Evolutionary conservation across 768 basidiomycete genomes (phyloP).

Genomic region (Tulasnella sp.): DNA sequence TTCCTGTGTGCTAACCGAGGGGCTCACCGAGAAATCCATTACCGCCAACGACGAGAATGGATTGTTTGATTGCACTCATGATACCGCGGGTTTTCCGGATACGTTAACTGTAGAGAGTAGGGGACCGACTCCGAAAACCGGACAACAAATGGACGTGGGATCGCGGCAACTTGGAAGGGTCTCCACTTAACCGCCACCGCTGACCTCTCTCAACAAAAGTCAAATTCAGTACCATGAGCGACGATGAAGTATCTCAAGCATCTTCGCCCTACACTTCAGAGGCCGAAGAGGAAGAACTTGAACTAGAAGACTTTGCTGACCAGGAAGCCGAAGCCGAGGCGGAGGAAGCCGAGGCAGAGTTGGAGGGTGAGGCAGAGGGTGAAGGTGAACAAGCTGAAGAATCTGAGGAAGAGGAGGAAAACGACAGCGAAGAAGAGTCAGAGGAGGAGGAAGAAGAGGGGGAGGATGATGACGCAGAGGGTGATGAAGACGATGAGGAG

Average conservation of each 20-base stretch:
- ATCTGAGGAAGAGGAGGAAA: constrained; percentile 33
- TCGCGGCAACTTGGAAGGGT: background rate
- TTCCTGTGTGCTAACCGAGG: background rate
- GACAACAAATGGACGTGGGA: constrained; percentile 13
- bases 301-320: constrained; percentile 33
- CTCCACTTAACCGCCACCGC: constrained; percentile 2
- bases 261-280: constrained; percentile 16
- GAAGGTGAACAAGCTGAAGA: constrained; percentile 28
- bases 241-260: constrained; percentile 22
- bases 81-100: background rate
- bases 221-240: constrained; percentile 10
- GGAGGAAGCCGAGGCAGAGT: constrained; percentile 31
- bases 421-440: constrained; percentile 34
- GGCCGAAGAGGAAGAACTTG: constrained; percentile 21
- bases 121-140: background rate
- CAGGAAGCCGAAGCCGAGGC: constrained; percentile 33
- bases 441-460: constrained; percentile 34
- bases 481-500: constrained; percentile 31
- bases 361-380: constrained; percentile 19
- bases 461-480: constrained; percentile 30
- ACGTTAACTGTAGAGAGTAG: background rate
- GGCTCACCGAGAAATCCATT: constrained; percentile 89
- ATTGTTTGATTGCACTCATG: background rate
- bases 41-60: constrained; percentile 91
- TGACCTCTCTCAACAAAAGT: background rate